Conservation (phyloP, 805 yeast species). For the Starmerella etchellsii region DNA sequence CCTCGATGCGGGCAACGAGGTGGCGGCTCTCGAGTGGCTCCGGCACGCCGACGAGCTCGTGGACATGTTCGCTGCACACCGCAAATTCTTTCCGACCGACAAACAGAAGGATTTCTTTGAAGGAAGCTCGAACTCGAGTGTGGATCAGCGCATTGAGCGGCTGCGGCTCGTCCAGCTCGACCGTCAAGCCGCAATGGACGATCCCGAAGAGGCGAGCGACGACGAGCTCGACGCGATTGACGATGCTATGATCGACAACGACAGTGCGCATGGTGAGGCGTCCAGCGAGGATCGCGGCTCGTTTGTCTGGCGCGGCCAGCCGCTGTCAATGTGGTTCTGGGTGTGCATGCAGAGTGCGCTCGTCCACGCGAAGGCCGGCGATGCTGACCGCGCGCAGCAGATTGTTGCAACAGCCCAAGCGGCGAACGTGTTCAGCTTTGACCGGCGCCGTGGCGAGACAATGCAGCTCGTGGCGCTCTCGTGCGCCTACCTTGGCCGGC, state of each 20-base stretch:
- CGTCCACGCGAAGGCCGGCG: conserved; percentile 47
- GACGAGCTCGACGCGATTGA: conserved; percentile 24
- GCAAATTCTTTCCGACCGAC: conserved; percentile 68
- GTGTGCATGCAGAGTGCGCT: conserved; percentile 70
- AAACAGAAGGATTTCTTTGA: conserved; percentile 35
- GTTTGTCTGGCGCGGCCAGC: conserved; percentile 55
- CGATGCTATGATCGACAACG: conserved; percentile 15
- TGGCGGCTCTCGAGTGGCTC: conserved; percentile 69
- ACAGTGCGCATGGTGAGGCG: not conserved
- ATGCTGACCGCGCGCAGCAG: conserved; percentile 47
- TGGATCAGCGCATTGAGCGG: conserved; percentile 43
- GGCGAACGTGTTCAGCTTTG: conserved; percentile 65
- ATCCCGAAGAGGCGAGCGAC: conserved; percentile 14
- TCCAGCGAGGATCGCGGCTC: conserved; percentile 7
- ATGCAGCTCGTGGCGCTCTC: conserved; percentile 58
- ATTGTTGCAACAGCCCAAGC: conserved; percentile 62
- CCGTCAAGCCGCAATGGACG: conserved; percentile 25
- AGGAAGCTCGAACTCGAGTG: conserved; percentile 31
- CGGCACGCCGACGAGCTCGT: conserved; percentile 70
- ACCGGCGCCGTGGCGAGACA: conserved; percentile 44
- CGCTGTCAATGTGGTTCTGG: conserved; percentile 72
- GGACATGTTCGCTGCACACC: conserved; percentile 66
- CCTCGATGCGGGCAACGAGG: conserved; percentile 38
- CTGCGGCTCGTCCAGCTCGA: conserved; percentile 22
- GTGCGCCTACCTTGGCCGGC: conserved; percentile 37